Evolutionary conservation across 495 filamentous ascomycete genomes (phyloP).

Genomic region (Aspergillus kassunensis): DNA sequence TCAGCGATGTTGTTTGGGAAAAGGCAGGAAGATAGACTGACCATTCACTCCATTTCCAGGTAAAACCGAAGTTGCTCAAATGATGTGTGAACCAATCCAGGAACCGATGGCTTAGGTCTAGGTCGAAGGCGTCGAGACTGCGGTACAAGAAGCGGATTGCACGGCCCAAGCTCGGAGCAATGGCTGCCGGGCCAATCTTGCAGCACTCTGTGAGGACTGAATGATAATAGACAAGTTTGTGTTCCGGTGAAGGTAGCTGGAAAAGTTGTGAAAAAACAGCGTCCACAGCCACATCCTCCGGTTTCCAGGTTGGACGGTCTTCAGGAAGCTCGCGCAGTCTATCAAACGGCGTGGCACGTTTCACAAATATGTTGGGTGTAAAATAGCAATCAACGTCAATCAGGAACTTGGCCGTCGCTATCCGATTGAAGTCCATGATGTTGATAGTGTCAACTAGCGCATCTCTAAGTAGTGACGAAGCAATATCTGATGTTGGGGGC

Average conservation of each 20-base stretch:
- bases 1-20: background rate
- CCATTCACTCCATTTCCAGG: conserved; percentile 99
- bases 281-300: conserved; percentile 95
- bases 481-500: conserved; percentile 67
- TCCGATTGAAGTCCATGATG: conserved; percentile 86
- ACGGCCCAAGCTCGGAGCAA: conserved; percentile 90
- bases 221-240: conserved; percentile 96
- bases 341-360: conserved; percentile 88
- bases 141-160: conserved; percentile 90
- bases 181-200: conserved; percentile 90
- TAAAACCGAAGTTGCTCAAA: conserved; percentile 97
- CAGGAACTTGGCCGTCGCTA: conserved; percentile 77
- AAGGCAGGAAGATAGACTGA: conserved; percentile 26
- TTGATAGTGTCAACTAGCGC: conserved; percentile 90
- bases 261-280: conserved; percentile 94
- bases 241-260: conserved; percentile 79
- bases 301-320: conserved; percentile 84
- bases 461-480: conserved; percentile 79
- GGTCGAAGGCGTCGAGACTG: conserved; percentile 72
- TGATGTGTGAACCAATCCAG: conserved; percentile 98
- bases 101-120: conserved; percentile 83
- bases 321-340: conserved; percentile 65
- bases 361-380: conserved; percentile 79
- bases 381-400: conserved; percentile 97
- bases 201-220: conserved; percentile 90